Evolutionary conservation across 441 rosid genomes (phyloP).

Genomic region (Pelargonium cotyledonis): DNA sequence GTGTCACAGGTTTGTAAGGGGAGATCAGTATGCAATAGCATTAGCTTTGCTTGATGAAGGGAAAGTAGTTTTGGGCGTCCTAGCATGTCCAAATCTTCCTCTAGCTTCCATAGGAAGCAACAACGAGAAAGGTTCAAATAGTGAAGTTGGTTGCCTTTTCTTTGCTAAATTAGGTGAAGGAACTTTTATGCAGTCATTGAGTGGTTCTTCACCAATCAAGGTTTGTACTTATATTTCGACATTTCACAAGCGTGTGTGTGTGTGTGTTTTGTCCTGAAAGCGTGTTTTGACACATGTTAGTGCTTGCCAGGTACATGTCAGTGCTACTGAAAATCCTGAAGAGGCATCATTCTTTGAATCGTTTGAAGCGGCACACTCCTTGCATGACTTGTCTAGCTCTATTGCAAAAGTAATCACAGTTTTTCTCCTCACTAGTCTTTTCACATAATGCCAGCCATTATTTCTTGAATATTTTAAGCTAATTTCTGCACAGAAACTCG

Average conservation of each 20-base stretch:
- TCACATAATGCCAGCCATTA: not conserved
- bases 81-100: constrained; percentile 93
- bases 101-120: constrained; percentile 35
- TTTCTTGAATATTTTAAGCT: not conserved
- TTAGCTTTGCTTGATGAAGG: constrained; percentile 87
- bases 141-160: constrained; percentile 75
- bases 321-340: constrained; percentile 61
- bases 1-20: constrained; percentile 64
- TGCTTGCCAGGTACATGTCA: constrained; percentile 64
- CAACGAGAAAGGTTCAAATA: constrained; percentile 26
- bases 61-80: constrained; percentile 74
- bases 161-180: constrained; percentile 69
- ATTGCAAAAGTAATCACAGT: constrained; percentile 52
- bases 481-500: constrained; percentile 60
- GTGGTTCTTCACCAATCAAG: constrained; percentile 44
- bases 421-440: constrained; percentile 12
- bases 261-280: too few relatives aligned
- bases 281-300: not conserved
- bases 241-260: not conserved
- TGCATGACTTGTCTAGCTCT: constrained; percentile 59
- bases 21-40: constrained; percentile 93
- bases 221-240: constrained; percentile 25
- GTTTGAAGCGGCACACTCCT: constrained; percentile 78
- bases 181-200: constrained; percentile 72
- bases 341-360: constrained; percentile 94